Base-by-base conservation (phyloP, 2,329 filamentous ascomycete species). In the Gremmenia infestans region DNA sequence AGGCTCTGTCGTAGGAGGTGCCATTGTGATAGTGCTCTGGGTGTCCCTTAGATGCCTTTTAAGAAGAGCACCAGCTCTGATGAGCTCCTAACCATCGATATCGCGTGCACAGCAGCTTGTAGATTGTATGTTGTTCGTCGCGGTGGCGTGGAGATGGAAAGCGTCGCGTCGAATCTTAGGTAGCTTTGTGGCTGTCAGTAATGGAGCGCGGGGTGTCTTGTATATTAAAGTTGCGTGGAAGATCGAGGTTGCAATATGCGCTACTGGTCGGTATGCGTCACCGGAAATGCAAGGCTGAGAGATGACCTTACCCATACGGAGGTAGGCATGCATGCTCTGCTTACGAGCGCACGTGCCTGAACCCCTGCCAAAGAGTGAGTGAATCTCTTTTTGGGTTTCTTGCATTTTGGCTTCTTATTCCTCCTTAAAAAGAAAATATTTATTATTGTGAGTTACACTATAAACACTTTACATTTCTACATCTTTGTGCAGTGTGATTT, bases 21-120 rank as follows among this genome's bases (percentile, higher is more conserved):
- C 42, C 48, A 53, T 50, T 32, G 45, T 55, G 48, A 19, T 39
- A 35, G 50, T 45, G 51, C 42, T 45, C 48, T 32, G 46, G 48
- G 25, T 43, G 42, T 22, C 28, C 36, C 36, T 23, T 39, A 48
- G 50, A 52, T 43, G 49, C 46, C 49, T 47, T 53, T 46, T 43
- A 46, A 48, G 52, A 46, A 46, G 48, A 48, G 17, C 51, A 48
- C 43, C 47, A 37, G 53, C 42, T 55, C 49, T 19, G 40, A 57
- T 12, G 47, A 32, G 49, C 22, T 40, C 28, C n/a, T 32, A 43
- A 50, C 25, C 54, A 56, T 56, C 43, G 51, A 53, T 32, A 45
- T 22, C 15, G n/a, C 42, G 42, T 45, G 17, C 42, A 12, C 19
- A 12, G 42, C 15, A 28, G 25, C 6, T 28, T 28, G 25, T 28